Percentiles rank a stretch among this genome's conserved stretches.
These are phyloP conservation scores for Hypholoma fasciculare DNA, from an alignment of 768 basidiomycete genomes.

Conservation along the genomic window DNA sequence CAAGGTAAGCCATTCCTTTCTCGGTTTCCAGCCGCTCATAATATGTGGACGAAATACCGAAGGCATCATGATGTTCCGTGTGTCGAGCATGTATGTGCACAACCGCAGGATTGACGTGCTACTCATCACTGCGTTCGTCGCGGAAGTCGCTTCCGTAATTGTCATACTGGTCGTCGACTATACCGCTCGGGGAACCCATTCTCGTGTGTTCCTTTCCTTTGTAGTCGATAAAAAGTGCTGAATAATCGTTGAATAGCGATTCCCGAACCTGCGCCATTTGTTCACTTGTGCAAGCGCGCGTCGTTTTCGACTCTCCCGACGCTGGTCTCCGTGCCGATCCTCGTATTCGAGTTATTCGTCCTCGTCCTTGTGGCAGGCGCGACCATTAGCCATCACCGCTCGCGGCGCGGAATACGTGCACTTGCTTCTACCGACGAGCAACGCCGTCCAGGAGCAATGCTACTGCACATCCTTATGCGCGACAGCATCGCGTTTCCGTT, in stretches of 20 bases:
- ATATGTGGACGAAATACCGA: neutral
- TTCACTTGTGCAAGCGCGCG: constrained; percentile 8
- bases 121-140: constrained; percentile 3
- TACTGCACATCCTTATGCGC: constrained; percentile 13
- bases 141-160: constrained; percentile 6
- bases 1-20: neutral
- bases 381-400: constrained; percentile 6
- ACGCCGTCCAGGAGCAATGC: neutral
- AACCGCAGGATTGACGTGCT: constrained; percentile 7
- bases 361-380: constrained; percentile 3
- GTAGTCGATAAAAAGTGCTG: neutral
- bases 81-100: constrained; percentile 15
- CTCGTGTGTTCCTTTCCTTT: neutral
- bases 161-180: constrained; percentile 3
- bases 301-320: constrained; percentile 5
- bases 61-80: constrained; percentile 14
- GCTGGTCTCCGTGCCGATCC: constrained; percentile 10
- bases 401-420: neutral
- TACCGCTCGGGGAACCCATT: neutral
- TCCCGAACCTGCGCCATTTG: constrained; percentile 10
- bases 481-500: constrained; percentile 17
- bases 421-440: neutral
- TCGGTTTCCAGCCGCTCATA: neutral
- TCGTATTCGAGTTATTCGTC: constrained; percentile 6
- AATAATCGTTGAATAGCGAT: neutral